Conservation (phyloP, 1,284 basidiomycete genomes). For the Crepidotus sp. region DNA sequence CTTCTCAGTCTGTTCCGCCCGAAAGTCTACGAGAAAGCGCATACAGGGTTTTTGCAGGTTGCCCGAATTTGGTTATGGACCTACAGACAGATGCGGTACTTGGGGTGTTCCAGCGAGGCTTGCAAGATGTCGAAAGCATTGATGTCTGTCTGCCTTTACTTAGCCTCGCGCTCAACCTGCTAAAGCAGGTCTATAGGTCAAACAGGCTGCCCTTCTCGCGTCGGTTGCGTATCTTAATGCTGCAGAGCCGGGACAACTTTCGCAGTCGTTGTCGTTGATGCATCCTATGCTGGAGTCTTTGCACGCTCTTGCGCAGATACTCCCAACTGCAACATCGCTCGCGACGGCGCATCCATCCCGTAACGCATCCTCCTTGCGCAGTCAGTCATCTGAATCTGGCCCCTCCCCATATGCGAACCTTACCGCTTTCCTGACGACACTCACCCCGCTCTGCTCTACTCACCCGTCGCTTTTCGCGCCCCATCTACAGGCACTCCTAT, state of each 20-base stretch:
- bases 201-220: constrained; percentile 52
- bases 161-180: background rate
- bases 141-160: constrained; percentile 36
- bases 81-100: constrained; percentile 60
- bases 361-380: constrained; percentile 4
- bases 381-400: constrained; percentile 15
- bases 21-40: constrained; percentile 41
- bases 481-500: constrained; percentile 52
- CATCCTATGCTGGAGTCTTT: constrained; percentile 63
- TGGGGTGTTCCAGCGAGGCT: constrained; percentile 50
- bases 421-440: constrained; percentile 55
- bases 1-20: constrained; percentile 24
- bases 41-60: constrained; percentile 58
- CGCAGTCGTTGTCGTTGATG: constrained; percentile 48
- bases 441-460: constrained; percentile 63
- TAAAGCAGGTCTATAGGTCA: constrained; percentile 33
- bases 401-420: constrained; percentile 35
- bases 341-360: constrained; percentile 20
- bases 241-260: constrained; percentile 46
- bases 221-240: constrained; percentile 55
- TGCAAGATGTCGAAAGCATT: constrained; percentile 53
- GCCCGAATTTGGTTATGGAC: constrained; percentile 64
- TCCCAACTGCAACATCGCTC: constrained; percentile 21
- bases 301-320: constrained; percentile 41
- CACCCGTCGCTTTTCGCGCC: constrained; percentile 61